Base-by-base conservation (phyloP, 176 grass and related monocot species). In the Carex scoparia region DNA sequence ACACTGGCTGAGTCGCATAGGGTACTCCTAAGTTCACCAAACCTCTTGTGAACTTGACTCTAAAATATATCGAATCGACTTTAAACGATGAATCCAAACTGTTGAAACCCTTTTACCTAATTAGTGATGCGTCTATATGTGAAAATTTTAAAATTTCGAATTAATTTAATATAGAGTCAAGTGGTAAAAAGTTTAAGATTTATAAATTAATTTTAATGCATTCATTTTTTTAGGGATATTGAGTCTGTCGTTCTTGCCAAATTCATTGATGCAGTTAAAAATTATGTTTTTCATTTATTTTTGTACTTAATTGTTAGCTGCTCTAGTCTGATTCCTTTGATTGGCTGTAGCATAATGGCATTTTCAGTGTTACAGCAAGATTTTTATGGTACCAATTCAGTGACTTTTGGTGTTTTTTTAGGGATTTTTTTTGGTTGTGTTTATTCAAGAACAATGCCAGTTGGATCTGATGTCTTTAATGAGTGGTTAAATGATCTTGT, bases 201-300 rank as follows among this genome's bases (percentile, higher is more conserved):
- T 23, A 23, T 23, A 23, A 23, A 23, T 23, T 23, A 23, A 23
- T 23, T 23, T 23, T 23, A 23, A 23, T 23, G 23, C 23, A 23
- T 23, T 23, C 23, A 23, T 23, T 23, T 23, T 23, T 23, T 23
- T 23, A 23, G 23, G 23, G 23, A 99, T 73, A 95, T 95, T 78
- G 96, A 99, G 71, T 91, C 93, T 14, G 90, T 99, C 35, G 89
- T 99, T 65, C 96, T 99, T 59, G 91, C 91, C 2, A 99, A 90
- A 81, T 99, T 99, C 84, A 94, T 99, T 78, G 93, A 99, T 74
- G 81, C 88, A 28, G 91, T 95, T 15, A 86, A 94, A 85, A 99
- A 90, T 93, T 99, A 83, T 59, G 44, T 27, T 78, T 53, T 83
- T 0, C 14, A 35, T 42, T 27, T 11, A n/a, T 53, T 82, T 32